These are phyloP conservation scores for Leccinum fallax DNA, from an alignment of 1,284 basidiomycete genomes.

Conservation along the genomic window DNA sequence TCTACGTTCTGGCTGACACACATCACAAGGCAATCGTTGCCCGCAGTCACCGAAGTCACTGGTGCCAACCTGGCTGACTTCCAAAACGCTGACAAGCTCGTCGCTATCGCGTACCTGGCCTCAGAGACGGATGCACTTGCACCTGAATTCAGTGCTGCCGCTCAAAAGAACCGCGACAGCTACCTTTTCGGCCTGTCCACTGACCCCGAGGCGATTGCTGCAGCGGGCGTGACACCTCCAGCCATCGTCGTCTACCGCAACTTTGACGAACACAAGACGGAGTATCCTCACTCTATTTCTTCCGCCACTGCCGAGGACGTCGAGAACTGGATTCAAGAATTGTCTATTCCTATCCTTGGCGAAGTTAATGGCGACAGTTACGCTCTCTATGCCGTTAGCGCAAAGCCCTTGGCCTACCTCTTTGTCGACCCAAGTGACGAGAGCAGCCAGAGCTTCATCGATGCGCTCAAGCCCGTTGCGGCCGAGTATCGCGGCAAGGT, in stretches of 20 bases:
- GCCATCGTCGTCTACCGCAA: conserved; percentile 90
- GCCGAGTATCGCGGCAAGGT: conserved; percentile 82
- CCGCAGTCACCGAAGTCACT: conserved; percentile 88
- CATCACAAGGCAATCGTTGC: conserved; percentile 80
- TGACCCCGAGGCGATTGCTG: conserved; percentile 68
- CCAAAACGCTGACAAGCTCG: conserved; percentile 88
- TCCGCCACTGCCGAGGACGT: conserved; percentile 65
- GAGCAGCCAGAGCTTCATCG: conserved; percentile 68
- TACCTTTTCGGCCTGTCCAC: conserved; percentile 90
- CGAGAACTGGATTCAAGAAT: conserved; percentile 77
- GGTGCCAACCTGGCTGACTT: conserved; percentile 82
- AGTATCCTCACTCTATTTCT: conserved; percentile 69
- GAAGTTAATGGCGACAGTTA: conserved; percentile 98
- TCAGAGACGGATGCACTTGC: conserved; percentile 68
- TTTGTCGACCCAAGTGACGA: conserved; percentile 86
- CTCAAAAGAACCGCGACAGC: conserved; percentile 88
- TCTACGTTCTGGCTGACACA: conserved; percentile 9
- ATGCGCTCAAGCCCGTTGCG: conserved; percentile 76
- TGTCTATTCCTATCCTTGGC: conserved; percentile 88
- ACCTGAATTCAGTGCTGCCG: conserved; percentile 75
- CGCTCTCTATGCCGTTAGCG: conserved; percentile 78
- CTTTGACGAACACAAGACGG: conserved; percentile 86
- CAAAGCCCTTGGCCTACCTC: conserved; percentile 92
- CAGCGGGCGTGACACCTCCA: conserved; percentile 77
- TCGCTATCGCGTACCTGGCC: conserved; percentile 84